Evolutionary conservation across 1,139 yeast species (phyloP).

Genomic region (Pichia sp.): DNA sequence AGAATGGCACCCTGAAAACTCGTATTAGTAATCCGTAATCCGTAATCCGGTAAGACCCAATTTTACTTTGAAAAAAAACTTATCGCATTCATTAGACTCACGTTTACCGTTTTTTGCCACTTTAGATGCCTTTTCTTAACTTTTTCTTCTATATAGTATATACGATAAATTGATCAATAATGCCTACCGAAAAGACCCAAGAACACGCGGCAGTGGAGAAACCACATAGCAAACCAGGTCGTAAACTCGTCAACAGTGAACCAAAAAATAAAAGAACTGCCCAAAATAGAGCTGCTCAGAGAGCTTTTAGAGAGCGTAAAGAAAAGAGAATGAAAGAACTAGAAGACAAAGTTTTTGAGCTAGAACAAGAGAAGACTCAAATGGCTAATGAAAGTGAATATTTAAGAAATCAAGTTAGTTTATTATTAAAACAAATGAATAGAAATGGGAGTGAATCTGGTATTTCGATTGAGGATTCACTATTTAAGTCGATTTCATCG

Average conservation of each 20-base stretch:
- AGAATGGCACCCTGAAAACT: background rate
- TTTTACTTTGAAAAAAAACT: background rate
- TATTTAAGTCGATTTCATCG: background rate
- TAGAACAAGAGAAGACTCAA: conserved; percentile 66
- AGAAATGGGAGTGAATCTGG: background rate
- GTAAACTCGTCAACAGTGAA: conserved; percentile 74
- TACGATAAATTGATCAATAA: background rate
- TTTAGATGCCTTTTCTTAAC: background rate
- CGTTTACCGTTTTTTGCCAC: background rate
- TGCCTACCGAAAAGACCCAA: conserved; percentile 9
- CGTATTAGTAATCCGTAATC: background rate
- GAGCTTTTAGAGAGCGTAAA: conserved; percentile 93
- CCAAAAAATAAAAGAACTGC: conserved; percentile 88
- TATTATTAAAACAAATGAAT: conserved; percentile 63
- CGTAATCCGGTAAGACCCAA: too few species aligned
- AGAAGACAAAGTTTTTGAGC: conserved; percentile 64
- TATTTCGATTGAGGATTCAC: background rate
- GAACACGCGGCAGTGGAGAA: conserved; percentile 13
- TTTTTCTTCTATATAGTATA: background rate
- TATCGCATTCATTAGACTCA: background rate
- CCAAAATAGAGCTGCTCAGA: conserved; percentile 94
- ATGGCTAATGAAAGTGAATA: conserved; percentile 61
- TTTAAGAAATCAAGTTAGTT: conserved; percentile 66
- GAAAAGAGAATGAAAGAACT: conserved; percentile 81
- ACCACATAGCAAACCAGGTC: conserved; percentile 41